These are phyloP conservation scores for Clitoria ternatea DNA, from an alignment of 306 rosid species.

Conservation along the genomic window DNA sequence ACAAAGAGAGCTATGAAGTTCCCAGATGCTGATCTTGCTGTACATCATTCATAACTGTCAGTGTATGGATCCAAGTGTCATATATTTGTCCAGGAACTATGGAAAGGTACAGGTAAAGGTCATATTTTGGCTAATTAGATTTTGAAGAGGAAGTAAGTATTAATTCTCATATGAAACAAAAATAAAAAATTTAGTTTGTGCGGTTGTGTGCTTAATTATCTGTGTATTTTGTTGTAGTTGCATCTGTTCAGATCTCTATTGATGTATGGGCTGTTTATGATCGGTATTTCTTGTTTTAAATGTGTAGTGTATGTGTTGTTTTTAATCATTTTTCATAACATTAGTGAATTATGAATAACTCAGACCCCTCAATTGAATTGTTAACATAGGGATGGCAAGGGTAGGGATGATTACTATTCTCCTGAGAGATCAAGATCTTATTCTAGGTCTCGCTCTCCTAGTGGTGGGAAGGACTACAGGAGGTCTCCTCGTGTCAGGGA, in stretches of 20 bases:
- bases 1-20: conserved; percentile 96
- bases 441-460: conserved; percentile 67
- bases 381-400: conserved; percentile 54
- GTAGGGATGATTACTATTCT: conserved; percentile 53
- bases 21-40: conserved; percentile 89
- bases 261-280: conserved; percentile 28
- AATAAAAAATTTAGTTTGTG: conserved; percentile 15
- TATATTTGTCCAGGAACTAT: conserved; percentile 78
- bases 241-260: conserved; percentile 17
- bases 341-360: neutral
- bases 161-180: conserved; percentile 19
- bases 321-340: neutral
- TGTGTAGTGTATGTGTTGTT: conserved; percentile 3
- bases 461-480: conserved; percentile 41
- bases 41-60: conserved; percentile 75
- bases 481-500: conserved; percentile 53
- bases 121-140: conserved; percentile 62
- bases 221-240: conserved; percentile 29
- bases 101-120: conserved; percentile 94
- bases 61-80: conserved; percentile 80
- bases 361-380: neutral
- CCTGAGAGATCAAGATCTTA: conserved; percentile 68
- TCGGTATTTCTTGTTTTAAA: neutral
- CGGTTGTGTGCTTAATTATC: conserved; percentile 19
- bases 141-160: conserved; percentile 58